Percentiles rank a stretch among this genome's conserved stretches.
These are phyloP conservation scores for Porphyra umbilicalis DNA, from an alignment of 31 red algal species.

Conservation along the genomic window DNA sequence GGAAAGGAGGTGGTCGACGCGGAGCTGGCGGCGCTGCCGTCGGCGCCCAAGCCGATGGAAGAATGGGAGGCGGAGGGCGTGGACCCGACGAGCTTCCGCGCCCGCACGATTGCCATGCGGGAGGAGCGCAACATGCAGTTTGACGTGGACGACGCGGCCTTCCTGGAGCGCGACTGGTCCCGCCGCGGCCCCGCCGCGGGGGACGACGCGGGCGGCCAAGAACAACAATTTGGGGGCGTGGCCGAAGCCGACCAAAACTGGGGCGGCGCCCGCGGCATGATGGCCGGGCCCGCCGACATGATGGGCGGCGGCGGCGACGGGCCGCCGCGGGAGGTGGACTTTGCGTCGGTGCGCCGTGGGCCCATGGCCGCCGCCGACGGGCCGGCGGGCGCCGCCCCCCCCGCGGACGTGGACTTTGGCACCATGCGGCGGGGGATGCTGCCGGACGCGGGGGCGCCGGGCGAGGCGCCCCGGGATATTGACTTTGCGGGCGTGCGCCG, in stretches of 20 bases:
- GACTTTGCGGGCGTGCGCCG: background rate
- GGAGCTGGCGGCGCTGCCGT: conserved; percentile 32
- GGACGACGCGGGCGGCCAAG: conserved; percentile 6
- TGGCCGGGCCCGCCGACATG: background rate
- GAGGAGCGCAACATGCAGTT: conserved; percentile 1
- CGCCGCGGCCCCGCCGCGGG: background rate
- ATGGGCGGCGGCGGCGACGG: background rate
- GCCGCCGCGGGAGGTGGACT: background rate
- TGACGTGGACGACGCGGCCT: conserved; percentile 2
- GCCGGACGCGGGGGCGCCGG: background rate
- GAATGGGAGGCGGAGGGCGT: conserved; percentile 63
- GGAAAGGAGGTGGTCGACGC: conserved; percentile 11
- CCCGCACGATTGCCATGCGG: background rate
- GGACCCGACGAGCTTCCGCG: conserved; percentile 36
- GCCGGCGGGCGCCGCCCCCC: background rate
- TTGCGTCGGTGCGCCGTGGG: background rate
- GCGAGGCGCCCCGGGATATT: background rate
- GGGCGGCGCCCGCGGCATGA: background rate
- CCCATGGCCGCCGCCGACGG: background rate
- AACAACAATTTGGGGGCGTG: background rate
- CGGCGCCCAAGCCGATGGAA: conserved; percentile 48
- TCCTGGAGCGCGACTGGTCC: conserved; percentile 5
- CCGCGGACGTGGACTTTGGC: conserved; percentile 39
- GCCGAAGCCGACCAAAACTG: background rate
- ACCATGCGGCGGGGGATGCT: background rate